A percentile compares a stretch with the other conserved stretches of the same genome.
Evolutionary conservation across 495 filamentous ascomycete species (phyloP).

Genomic region (Aspergillus panamensis): DNA sequence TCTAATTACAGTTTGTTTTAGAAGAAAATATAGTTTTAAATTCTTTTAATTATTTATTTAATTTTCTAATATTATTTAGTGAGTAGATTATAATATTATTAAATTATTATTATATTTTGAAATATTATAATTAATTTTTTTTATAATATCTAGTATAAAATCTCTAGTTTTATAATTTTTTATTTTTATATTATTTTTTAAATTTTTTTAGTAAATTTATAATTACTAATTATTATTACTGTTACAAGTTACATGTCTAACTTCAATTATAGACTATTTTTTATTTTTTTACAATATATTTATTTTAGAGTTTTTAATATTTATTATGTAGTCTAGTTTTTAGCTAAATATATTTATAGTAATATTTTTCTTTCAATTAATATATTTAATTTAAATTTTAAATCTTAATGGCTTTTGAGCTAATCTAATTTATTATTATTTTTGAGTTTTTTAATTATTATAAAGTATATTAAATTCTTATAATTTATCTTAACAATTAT

Average conservation of each 20-base stretch:
- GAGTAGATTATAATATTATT: constrained; percentile 1
- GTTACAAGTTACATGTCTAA: not conserved
- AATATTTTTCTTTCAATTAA: constrained; percentile 3
- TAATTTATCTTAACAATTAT: constrained; percentile 3
- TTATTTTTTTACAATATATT: constrained; percentile 1
- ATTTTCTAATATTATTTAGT: not conserved
- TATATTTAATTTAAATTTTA: no score
- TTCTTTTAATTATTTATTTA: not conserved
- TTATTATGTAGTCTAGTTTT: not conserved
- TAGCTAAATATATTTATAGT: not conserved
- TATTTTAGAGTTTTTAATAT: not conserved
- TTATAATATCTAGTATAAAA: not conserved
- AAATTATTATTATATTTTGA: not conserved
- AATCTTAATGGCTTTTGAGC: no score
- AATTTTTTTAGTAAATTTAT: not conserved
- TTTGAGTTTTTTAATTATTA: not conserved
- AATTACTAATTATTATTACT: not conserved
- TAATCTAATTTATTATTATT: no score
- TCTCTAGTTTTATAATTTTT: not conserved
- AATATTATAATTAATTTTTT: constrained; percentile 4
- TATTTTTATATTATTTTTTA: constrained; percentile 1
- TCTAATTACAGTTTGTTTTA: not conserved
- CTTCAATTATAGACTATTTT: constrained; percentile 5
- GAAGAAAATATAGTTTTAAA: not conserved
- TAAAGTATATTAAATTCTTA: no score